Evolutionary conservation across 768 basidiomycete species (phyloP).

Genomic region (Artomyces pyxidatus): DNA sequence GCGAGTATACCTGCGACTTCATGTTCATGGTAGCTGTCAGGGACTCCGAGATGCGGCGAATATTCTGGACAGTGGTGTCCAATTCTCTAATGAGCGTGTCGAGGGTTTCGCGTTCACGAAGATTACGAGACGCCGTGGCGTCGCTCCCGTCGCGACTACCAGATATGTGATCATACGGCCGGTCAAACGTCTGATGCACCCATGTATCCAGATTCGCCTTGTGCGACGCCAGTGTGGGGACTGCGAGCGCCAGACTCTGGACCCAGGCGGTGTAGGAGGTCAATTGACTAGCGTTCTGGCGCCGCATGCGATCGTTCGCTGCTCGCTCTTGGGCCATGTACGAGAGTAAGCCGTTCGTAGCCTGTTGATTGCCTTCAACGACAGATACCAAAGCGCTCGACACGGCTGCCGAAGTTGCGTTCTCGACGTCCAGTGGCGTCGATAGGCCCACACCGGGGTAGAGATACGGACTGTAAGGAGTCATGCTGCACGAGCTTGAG

Average conservation of each 20-base stretch:
- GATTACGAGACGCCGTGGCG: not conserved
- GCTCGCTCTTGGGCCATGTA: not conserved
- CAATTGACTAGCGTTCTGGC: not conserved
- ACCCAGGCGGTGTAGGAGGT: not conserved
- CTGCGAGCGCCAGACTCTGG: not conserved
- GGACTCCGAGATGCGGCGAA: not conserved
- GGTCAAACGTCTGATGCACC: not conserved
- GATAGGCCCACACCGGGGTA: too few relatives aligned
- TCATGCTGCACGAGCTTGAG: too few relatives aligned
- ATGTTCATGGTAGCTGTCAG: not conserved
- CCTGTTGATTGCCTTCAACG: not conserved
- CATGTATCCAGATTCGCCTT: not conserved
- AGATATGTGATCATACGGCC: not conserved
- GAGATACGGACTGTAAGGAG: not conserved
- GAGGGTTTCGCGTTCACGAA: not conserved
- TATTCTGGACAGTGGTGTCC: not conserved
- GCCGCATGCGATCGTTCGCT: not conserved
- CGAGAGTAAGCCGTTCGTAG: not conserved
- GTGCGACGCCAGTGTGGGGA: not conserved
- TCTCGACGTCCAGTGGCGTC: too few relatives aligned
- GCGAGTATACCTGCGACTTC: not conserved
- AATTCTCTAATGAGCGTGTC: not conserved
- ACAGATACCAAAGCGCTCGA: not conserved
- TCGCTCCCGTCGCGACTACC: too few relatives aligned
- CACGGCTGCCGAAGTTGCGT: not conserved